Base-by-base conservation (phyloP, 768 basidiomycete genomes). In the Tulasnella sp. region DNA sequence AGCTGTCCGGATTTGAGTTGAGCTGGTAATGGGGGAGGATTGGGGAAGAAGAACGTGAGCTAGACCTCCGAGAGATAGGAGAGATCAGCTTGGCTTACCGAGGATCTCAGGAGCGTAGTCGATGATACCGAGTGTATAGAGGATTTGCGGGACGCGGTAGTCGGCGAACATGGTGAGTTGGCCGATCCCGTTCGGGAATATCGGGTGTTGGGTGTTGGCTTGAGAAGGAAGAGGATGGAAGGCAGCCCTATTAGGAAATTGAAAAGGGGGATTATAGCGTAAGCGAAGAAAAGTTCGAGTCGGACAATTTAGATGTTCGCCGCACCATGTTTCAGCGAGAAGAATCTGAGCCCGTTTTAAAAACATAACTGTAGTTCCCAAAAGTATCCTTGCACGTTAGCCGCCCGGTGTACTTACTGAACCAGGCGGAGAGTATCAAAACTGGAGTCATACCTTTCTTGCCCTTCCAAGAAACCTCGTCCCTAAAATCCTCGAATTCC, bases 341-440 rank as follows among this genome's bases (percentile, higher is more conserved):
- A 96, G 86, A 76, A 97, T 97, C 79, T 97, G 94, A 0, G 94
- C 90, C 40, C 94, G 90, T 81, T 97, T 97, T 92, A 94, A 95
- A 75, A 96, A 86, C 82, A 83, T 89, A 9, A 96, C 93, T 94
- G 72, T 29, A 0, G 68, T 34, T 77, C 7, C 22, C 22, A 11
- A 8, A 49, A 49, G n/a, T n/a, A 22, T 3, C 25, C 69, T 5
- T 19, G 36, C 14, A 11, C 58, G 58, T 71, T 76, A 76, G 67
- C 38, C 9, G 38, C 67, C 67, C 67, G 31, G 31, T 68, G 25
- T 34, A n/a, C 38, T 31, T 25, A 69, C 37, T 38, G 37, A 38
- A n/a, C 25, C 19, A 29, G 37, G 29, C 31, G 45, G 49, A 22
- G 31, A n/a, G 68, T 38, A 34, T 25, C 54, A 25, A 7, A n/a